Conservation (phyloP, 495 filamentous ascomycete genomes). For the Hypoxylon trugodes region DNA sequence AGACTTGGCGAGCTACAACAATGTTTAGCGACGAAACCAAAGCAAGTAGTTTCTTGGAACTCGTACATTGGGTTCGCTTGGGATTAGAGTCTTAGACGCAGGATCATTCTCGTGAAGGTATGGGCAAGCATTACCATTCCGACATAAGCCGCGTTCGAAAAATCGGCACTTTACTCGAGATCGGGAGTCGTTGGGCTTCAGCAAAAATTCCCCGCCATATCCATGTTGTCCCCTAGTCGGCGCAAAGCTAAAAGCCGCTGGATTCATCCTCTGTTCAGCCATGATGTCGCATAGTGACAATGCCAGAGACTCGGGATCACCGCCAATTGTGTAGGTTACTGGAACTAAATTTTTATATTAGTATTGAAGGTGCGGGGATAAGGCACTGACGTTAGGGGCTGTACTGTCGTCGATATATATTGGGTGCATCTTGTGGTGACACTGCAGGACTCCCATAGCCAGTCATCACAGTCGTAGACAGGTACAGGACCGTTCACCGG, state of each 20-base stretch:
- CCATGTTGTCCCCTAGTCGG: not conserved
- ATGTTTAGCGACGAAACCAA: not conserved
- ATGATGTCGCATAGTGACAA: not conserved
- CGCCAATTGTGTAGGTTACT: no score
- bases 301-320: no score
- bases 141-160: constrained; percentile 5
- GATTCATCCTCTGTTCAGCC: constrained; percentile 18
- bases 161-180: constrained; percentile 4
- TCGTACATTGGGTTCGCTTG: not conserved
- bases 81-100: not conserved
- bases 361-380: no score
- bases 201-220: not conserved
- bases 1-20: not conserved
- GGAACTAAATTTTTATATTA: no score
- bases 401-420: no score
- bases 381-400: no score
- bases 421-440: no score
- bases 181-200: not conserved
- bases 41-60: not conserved
- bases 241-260: not conserved
- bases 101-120: not conserved
- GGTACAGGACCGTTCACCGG: no score
- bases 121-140: constrained; percentile 7
- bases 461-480: no score
- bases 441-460: no score